A percentile compares a stretch with the other conserved stretches of the same genome.
These are phyloP conservation scores for Nannochloropsis gaditana DNA, from an alignment of 108 stramenopile genomes.

Conservation along the genomic window DNA sequence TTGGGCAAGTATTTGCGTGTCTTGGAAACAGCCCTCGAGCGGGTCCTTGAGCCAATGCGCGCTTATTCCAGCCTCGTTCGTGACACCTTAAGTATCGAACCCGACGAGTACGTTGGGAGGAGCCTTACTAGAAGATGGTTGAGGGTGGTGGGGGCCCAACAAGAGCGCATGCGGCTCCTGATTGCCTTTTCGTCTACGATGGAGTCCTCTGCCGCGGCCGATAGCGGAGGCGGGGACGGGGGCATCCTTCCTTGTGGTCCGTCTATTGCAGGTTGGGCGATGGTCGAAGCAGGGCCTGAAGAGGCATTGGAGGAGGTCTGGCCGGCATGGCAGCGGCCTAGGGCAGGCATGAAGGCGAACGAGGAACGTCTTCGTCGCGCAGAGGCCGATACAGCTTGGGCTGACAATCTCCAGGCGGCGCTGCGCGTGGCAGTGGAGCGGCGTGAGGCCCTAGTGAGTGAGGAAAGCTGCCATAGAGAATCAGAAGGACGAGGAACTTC, in stretches of 20 bases:
- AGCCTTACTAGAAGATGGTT: background rate
- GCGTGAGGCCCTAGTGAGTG: background rate
- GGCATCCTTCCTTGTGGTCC: background rate
- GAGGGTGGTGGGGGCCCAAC: background rate
- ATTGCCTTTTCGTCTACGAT: background rate
- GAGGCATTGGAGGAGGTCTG: background rate
- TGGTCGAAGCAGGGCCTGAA: background rate
- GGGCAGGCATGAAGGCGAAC: background rate
- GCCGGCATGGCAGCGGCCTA: constrained; percentile 2
- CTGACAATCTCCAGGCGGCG: background rate
- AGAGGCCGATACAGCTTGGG: background rate
- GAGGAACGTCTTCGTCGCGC: background rate
- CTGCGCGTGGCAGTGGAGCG: background rate
- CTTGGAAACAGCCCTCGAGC: background rate
- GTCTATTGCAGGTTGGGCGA: background rate
- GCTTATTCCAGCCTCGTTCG: background rate
- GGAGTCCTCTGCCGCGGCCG: background rate
- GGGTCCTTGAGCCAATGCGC: background rate
- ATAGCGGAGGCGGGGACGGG: background rate
- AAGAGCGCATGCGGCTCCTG: background rate
- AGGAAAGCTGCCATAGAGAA: background rate
- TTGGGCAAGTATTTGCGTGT: background rate
- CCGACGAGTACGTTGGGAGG: background rate
- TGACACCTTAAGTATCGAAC: background rate
- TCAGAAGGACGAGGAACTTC: background rate